These are phyloP conservation scores for Carex myosuroides DNA, from an alignment of 176 grass and related monocot species.

Conservation along the genomic window DNA sequence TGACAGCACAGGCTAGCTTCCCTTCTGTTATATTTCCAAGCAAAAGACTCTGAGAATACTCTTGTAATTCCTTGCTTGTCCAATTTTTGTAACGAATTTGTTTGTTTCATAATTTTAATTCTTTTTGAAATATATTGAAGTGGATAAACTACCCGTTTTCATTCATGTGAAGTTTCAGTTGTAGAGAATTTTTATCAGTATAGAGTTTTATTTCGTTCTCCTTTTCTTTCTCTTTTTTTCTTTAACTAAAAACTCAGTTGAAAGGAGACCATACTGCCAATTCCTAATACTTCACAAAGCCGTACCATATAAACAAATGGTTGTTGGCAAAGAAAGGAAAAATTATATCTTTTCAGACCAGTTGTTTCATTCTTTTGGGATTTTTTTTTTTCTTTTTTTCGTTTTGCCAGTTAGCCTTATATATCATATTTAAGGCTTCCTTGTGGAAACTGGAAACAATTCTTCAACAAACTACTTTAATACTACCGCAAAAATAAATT, in stretches of 20 bases:
- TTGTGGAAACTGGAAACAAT: not conserved
- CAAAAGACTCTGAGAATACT: not conserved
- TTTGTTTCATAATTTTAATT: not conserved
- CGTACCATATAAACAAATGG: not conserved
- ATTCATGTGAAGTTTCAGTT: not conserved
- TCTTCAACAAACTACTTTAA: not conserved
- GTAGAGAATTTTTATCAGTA: not conserved
- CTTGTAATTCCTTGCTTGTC: slow-evolving; percentile 5
- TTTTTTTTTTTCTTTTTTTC: not conserved
- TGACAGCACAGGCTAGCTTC: not conserved
- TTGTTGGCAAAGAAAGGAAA: not conserved
- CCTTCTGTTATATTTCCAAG: not conserved
- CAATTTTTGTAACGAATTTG: not conserved
- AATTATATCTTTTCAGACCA: not conserved
- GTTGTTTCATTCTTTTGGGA: not conserved
- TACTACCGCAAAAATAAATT: slow-evolving; percentile 20
- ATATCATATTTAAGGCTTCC: not conserved
- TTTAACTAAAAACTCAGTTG: too few relatives aligned
- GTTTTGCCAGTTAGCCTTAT: not conserved
- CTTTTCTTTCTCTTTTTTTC: not conserved
- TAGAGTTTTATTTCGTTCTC: not conserved
- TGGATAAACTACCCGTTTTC: not conserved
- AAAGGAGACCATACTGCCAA: too few relatives aligned
- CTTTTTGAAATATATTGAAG: not conserved
- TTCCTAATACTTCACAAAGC: not conserved